phyloP scores from a whole-genome alignment of 23 red algal genomes.

The Chondrus crispus region DNA sequence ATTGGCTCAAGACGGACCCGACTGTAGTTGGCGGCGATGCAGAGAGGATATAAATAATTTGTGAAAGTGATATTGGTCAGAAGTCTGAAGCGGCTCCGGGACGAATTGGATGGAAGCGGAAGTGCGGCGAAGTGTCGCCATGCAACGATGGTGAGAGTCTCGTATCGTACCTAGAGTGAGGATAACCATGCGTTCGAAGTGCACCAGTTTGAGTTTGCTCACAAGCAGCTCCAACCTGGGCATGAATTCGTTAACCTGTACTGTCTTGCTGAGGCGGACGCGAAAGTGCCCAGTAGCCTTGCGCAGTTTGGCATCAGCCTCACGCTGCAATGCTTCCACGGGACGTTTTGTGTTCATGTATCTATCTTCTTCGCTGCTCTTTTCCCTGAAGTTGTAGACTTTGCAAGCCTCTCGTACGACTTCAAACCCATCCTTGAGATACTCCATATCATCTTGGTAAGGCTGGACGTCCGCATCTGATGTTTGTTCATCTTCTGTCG shows the following conservation, averaged over 20 bases:
- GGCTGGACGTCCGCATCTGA: slow-evolving; percentile 9
- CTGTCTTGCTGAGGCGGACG: slow-evolving; percentile 28
- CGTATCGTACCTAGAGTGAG: slow-evolving; percentile 60
- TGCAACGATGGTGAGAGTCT: too few species aligned
- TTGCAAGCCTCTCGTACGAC: slow-evolving; percentile 63
- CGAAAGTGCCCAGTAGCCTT: slow-evolving; percentile 45
- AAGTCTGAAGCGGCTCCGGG: too few species aligned
- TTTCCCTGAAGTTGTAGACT: slow-evolving; percentile 68
- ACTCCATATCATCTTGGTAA: slow-evolving; percentile 64
- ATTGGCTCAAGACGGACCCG: slow-evolving; percentile 55
- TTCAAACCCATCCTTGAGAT: slow-evolving; percentile 66
- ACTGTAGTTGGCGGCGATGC: neutral
- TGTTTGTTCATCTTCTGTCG: neutral
- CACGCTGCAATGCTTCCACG: slow-evolving; percentile 53
- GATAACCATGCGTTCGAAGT: slow-evolving; percentile 73
- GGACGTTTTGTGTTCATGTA: slow-evolving; percentile 65
- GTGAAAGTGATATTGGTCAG: too few species aligned
- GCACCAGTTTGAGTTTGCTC: slow-evolving; percentile 47
- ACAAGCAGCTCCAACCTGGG: slow-evolving; percentile 61
- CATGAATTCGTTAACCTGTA: slow-evolving; percentile 6
- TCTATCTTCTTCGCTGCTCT: slow-evolving; percentile 61
- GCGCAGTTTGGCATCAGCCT: slow-evolving; percentile 52
- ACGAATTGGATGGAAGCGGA: too few species aligned
- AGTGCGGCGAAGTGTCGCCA: too few species aligned
- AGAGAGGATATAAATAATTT: too few species aligned